A percentile compares a stretch with the other conserved stretches of the same genome.
Evolutionary conservation across 305 asterid genomes (phyloP).

Genomic region (Rubia tinctorum): DNA sequence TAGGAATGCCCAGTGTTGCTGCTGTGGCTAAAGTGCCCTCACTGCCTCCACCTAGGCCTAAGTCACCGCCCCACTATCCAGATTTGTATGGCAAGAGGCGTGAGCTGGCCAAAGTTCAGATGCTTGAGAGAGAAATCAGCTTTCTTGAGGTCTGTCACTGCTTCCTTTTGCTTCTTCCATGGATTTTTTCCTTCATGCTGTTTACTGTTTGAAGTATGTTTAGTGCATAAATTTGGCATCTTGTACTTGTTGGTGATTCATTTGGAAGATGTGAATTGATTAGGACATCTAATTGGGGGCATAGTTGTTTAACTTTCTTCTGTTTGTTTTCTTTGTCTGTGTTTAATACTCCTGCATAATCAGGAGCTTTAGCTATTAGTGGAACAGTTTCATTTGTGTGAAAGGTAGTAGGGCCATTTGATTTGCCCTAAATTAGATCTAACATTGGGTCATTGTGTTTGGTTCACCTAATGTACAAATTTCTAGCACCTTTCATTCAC

Average conservation of each 20-base stretch:
- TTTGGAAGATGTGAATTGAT: neutral
- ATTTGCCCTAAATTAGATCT: constrained; percentile 8
- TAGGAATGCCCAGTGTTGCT: constrained; percentile 40
- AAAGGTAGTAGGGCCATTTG: constrained; percentile 19
- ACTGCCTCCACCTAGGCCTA: constrained; percentile 87
- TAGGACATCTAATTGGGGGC: neutral
- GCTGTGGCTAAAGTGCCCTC: constrained; percentile 41
- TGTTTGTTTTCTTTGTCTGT: constrained; percentile 6
- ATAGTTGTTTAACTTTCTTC: constrained; percentile 3
- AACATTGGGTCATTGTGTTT: neutral
- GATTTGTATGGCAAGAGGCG: constrained; percentile 89
- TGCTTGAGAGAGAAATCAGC: constrained; percentile 80
- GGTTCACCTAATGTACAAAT: neutral
- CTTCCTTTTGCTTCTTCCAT: neutral
- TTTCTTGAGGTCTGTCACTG: constrained; percentile 48
- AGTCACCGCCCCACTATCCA: constrained; percentile 84
- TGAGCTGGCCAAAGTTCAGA: constrained; percentile 65
- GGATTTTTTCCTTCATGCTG: constrained; percentile 3
- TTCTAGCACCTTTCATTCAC: constrained; percentile 7
- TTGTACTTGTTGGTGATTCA: neutral
- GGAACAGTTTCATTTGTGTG: constrained; percentile 10
- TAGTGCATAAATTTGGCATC: constrained; percentile 3
- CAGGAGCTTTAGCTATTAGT: constrained; percentile 7
- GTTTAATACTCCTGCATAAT: constrained; percentile 5
- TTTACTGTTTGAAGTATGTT: constrained; percentile 2